These are phyloP conservation scores for Arthrobotrys sinensis DNA, from an alignment of 2,329 filamentous ascomycete species.

Conservation along the genomic window DNA sequence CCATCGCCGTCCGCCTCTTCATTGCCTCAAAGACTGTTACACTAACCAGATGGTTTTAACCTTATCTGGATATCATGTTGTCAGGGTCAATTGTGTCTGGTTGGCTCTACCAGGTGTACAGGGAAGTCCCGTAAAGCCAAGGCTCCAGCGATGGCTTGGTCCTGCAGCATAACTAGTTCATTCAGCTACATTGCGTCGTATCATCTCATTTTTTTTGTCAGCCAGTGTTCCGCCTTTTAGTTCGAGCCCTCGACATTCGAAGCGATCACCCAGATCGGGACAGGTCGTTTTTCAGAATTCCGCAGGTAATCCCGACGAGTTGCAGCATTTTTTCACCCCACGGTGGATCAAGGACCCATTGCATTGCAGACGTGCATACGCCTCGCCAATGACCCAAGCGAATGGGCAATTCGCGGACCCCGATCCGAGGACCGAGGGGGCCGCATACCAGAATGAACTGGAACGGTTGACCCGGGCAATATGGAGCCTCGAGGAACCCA, in stretches of 20 bases:
- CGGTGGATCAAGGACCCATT: slow-evolving; percentile 8
- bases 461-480: slow-evolving; percentile 52
- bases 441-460: slow-evolving; percentile 48
- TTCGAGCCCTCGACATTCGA: slow-evolving; percentile 31
- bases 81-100: slow-evolving; percentile 31
- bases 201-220: slow-evolving; percentile 41
- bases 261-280: slow-evolving; percentile 34
- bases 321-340: slow-evolving; percentile 30
- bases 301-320: slow-evolving; percentile 23
- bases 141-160: slow-evolving; percentile 51
- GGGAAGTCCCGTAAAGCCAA: slow-evolving; percentile 47
- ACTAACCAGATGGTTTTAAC: slow-evolving; percentile 46
- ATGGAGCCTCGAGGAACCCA: slow-evolving; percentile 51
- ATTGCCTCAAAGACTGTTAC: slow-evolving; percentile 35
- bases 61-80: slow-evolving; percentile 41
- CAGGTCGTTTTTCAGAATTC: slow-evolving; percentile 21
- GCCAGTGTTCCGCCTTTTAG: slow-evolving; percentile 1
- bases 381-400: slow-evolving; percentile 37
- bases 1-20: slow-evolving; percentile 42
- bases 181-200: slow-evolving; percentile 40
- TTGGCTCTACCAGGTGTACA: slow-evolving; percentile 40
- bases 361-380: slow-evolving; percentile 20
- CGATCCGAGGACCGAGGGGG: slow-evolving; percentile 36
- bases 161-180: slow-evolving; percentile 34
- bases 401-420: slow-evolving; percentile 53